Percentiles rank a stretch among this genome's conserved stretches.
These are phyloP conservation scores for Hyaloscypha variabilis DNA, from an alignment of 495 filamentous ascomycete species.

Conservation along the genomic window DNA sequence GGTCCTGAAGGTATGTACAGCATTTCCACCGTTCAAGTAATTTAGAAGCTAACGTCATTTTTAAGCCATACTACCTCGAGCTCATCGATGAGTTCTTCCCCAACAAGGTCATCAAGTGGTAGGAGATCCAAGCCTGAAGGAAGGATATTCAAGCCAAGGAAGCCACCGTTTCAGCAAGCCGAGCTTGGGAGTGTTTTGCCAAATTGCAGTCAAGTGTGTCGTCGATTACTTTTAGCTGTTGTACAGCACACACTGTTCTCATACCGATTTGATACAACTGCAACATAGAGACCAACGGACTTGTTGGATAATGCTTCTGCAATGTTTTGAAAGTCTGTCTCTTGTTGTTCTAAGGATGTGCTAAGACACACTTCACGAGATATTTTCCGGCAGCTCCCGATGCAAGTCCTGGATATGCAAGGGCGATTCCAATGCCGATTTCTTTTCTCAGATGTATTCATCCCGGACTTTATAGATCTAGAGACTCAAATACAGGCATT, in stretches of 20 bases:
- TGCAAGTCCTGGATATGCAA: too few relatives aligned
- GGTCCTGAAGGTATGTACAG: conserved; percentile 60
- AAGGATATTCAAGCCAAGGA: background rate
- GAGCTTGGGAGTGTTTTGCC: background rate
- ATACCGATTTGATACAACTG: conserved; percentile 3
- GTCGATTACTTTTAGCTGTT: background rate
- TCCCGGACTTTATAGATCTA: too few relatives aligned
- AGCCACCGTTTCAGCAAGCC: background rate
- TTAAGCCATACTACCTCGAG: conserved; percentile 77
- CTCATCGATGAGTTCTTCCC: conserved; percentile 88
- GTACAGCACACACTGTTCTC: background rate
- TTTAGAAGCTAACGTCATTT: background rate
- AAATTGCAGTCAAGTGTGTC: background rate
- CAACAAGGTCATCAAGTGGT: conserved; percentile 77
- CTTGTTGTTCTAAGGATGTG: background rate
- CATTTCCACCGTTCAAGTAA: background rate
- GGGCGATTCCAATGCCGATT: too few relatives aligned
- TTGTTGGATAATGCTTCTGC: background rate
- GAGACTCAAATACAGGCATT: too few relatives aligned
- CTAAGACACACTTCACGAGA: background rate
- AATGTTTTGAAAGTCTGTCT: background rate
- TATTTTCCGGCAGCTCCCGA: background rate
- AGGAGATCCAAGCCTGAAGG: conserved; percentile 21
- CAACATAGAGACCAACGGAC: background rate
- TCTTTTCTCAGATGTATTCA: too few relatives aligned